Evolutionary conservation across 2,329 filamentous ascomycete species (phyloP), one percentile per base, ranked within the genome.

Genomic region (Clonostachys rhizophaga): DNA sequence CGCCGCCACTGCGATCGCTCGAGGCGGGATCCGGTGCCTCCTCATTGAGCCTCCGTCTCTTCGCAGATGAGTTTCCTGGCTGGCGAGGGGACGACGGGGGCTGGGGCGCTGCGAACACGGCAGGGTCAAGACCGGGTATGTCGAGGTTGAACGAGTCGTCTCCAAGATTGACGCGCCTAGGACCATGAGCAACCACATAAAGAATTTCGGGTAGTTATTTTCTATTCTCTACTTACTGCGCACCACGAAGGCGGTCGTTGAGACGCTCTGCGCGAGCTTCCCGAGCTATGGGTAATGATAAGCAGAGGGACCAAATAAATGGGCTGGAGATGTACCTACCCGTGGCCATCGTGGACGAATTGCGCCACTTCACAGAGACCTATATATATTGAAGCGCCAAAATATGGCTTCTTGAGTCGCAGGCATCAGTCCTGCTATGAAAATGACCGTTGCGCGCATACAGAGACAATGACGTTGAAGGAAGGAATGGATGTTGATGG

Each of bases 171-270:
- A 78, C 74, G 54, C 74, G 73, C 54, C 75, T 51, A 17, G 5
- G 3, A 30, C 6, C 7, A 30, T 30, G 24, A 30, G 24, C 24
- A 9, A 30, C 24, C 24, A 17, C 5, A 5, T 12, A n/a, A 3
- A 3, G 3, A 2, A 10, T 10, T 6, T 3, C 1, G 14, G 33
- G 10, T 13, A 3, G 30, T 20, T 30, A 16, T 17, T 33, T 33
- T 6, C 13, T 13, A 17, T 10, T 24, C 20, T 12, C 35, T 12
- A 62, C 76, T 54, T 71, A 83, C 81, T 80, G 78, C 40, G 81
- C 81, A 51, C 82, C 82, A 51, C 82, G 80, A 60, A 86, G 76
- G 59, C 82, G 81, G 66, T 83, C 75, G 52, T 81, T 79, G 68
- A 84, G 74, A 58, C 80, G 79, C 60, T 48, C 47, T 35, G 47